Evolutionary conservation across 2,329 filamentous ascomycete species (phyloP), one percentile per base, ranked within the genome.

Genomic region (Trichoderma sp.): DNA sequence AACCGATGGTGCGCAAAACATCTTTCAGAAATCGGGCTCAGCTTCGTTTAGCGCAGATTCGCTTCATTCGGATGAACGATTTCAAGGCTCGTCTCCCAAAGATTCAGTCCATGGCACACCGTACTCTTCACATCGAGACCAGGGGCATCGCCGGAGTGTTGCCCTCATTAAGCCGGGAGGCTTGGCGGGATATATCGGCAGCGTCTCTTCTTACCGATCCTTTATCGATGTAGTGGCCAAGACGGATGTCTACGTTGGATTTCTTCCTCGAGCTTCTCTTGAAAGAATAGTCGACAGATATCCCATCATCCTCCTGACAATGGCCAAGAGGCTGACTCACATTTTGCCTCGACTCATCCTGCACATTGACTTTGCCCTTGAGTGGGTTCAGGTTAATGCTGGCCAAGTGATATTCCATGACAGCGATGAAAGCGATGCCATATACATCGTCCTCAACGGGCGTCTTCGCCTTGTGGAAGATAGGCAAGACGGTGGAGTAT

Each of bases 141-240:
- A 87, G 71, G 83, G 87, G 4, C 81, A 82, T 18, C 88, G 90
- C 18, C 91, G 93, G 29, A 97, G 93, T 65, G 88, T 99, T 1
- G 97, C 95, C 71, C 87, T 98, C 79, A 95, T 98, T 78, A 99
- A 98, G 81, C 97, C 97, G 3, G 97, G 97, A 67, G 95, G 95
- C 0, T 89, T 99, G 45, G 96, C 97, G 71, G 97, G 97, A 0
- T 99, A 99, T 80, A 91, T 98, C 38, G 95, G 97, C 6, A 97
- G 95, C 0, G 93, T 99, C 21, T 98, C 97, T 3, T 98, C 95
- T 0, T 98, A 98, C 82, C 89, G 97, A 31, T 99, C 97, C 0
- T 98, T 98, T 82, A 97, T 98, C 24, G 96, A 98, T 81, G 95
- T 99, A 2, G 93, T 96, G 50, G 97, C 97, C 3, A 98, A 98